Evolutionary conservation across 768 basidiomycete genomes (phyloP).

Genomic region (Mycena floridula): DNA sequence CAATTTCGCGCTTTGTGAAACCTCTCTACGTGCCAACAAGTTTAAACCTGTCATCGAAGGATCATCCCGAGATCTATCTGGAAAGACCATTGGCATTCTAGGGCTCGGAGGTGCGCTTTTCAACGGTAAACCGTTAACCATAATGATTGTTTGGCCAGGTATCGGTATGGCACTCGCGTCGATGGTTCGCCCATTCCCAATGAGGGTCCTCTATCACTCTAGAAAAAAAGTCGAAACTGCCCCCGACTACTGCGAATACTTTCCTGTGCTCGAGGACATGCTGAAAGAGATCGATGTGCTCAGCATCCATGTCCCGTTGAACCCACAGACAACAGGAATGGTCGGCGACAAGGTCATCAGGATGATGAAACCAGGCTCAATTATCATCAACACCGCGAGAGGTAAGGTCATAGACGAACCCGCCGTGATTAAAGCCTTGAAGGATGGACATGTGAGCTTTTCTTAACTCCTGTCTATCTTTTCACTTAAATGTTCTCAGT

Average conservation of each 20-base stretch:
- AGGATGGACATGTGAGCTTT: slow-evolving; percentile 76
- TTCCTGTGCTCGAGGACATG: slow-evolving; percentile 54
- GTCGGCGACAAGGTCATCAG: slow-evolving; percentile 75
- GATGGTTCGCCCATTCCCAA: slow-evolving; percentile 74
- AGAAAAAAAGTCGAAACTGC: slow-evolving; percentile 50
- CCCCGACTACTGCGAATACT: slow-evolving; percentile 75
- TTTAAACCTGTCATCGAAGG: slow-evolving; percentile 57
- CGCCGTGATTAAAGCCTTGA: slow-evolving; percentile 78
- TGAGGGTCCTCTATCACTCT: slow-evolving; percentile 84
- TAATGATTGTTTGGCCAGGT: too few species aligned
- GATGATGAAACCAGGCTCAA: slow-evolving; percentile 67
- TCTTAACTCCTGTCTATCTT: slow-evolving; percentile 7
- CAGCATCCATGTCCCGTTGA: slow-evolving; percentile 81
- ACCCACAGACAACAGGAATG: slow-evolving; percentile 63
- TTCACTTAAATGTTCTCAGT: slow-evolving; percentile 29
- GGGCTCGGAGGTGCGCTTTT: slow-evolving; percentile 77
- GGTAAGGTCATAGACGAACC: slow-evolving; percentile 88
- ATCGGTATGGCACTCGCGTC: slow-evolving; percentile 69
- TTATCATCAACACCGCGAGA: slow-evolving; percentile 86
- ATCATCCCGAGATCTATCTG: slow-evolving; percentile 56
- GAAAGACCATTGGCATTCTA: slow-evolving; percentile 65
- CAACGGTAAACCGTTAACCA: too few species aligned
- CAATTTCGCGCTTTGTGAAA: slow-evolving; percentile 64
- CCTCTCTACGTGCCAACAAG: slow-evolving; percentile 43
- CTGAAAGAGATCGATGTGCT: slow-evolving; percentile 73